phyloP scores from a whole-genome alignment of 352 stramenopile species.

The Pythium sukuiense region DNA sequence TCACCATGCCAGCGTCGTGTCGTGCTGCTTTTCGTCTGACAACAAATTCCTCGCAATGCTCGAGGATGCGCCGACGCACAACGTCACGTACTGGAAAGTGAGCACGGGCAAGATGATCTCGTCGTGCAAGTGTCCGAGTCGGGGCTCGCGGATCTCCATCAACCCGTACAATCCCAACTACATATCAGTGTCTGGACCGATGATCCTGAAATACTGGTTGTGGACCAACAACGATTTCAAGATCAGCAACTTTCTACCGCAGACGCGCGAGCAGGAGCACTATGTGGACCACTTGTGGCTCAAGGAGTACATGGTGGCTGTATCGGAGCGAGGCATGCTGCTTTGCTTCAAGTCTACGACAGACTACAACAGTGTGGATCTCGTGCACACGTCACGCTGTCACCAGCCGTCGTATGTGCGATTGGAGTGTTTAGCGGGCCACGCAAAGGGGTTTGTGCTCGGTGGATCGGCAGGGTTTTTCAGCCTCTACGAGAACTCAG shows the following conservation, averaged over 20 bases:
- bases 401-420: slow-evolving; percentile 68
- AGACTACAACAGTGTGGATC: slow-evolving; percentile 54
- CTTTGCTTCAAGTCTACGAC: slow-evolving; percentile 59
- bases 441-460: slow-evolving; percentile 76
- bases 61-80: slow-evolving; percentile 68
- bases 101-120: slow-evolving; percentile 74
- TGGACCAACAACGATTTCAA: slow-evolving; percentile 80
- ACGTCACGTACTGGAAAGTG: slow-evolving; percentile 81
- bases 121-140: slow-evolving; percentile 65
- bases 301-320: slow-evolving; percentile 66
- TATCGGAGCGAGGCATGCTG: slow-evolving; percentile 67
- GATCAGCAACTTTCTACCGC: slow-evolving; percentile 74
- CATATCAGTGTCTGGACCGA: slow-evolving; percentile 74
- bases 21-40: slow-evolving; percentile 65
- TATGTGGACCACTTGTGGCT: slow-evolving; percentile 83
- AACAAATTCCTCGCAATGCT: slow-evolving; percentile 79
- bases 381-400: slow-evolving; percentile 65
- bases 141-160: slow-evolving; percentile 68
- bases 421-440: slow-evolving; percentile 63
- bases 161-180: slow-evolving; percentile 66
- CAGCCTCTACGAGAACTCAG: slow-evolving; percentile 72
- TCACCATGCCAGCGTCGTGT: slow-evolving; percentile 59
- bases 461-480: slow-evolving; percentile 72
- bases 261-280: slow-evolving; percentile 76
- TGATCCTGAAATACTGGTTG: slow-evolving; percentile 77